phyloP scores from a whole-genome alignment of 2,329 filamentous ascomycete species.

The Pezicula neosporulosa region DNA sequence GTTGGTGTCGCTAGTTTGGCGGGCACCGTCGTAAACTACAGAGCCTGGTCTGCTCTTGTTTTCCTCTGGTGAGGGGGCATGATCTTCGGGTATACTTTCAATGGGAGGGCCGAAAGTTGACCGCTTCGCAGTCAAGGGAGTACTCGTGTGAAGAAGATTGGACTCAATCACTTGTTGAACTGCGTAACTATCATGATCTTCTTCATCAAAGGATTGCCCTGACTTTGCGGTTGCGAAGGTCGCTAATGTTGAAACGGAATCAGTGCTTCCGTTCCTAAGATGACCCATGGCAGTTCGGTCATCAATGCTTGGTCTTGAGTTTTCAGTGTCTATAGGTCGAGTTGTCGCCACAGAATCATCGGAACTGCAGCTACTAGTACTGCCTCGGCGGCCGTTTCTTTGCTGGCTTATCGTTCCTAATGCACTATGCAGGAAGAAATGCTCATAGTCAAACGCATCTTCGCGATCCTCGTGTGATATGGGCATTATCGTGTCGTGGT shows the following conservation, averaged over 20 bases:
- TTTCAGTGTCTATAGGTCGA: constrained; percentile 25
- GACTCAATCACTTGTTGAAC: constrained; percentile 27
- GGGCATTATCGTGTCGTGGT: constrained; percentile 57
- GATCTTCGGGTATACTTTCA: constrained; percentile 6
- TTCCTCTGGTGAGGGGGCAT: constrained; percentile 4
- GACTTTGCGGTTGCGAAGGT: constrained; percentile 64
- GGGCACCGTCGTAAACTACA: constrained; percentile 9
- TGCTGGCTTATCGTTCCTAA: constrained; percentile 71
- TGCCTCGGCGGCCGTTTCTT: constrained; percentile 41
- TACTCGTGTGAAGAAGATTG: constrained; percentile 3
- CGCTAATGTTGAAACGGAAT: constrained; percentile 57
- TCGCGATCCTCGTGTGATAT: constrained; percentile 87
- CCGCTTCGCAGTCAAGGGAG: constrained; percentile 19
- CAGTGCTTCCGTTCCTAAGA: constrained; percentile 50
- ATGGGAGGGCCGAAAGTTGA: constrained; percentile 23
- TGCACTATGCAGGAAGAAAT: constrained; percentile 91
- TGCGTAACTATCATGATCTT: constrained; percentile 35
- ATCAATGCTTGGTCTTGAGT: constrained; percentile 9
- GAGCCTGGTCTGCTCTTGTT: constrained; percentile 10
- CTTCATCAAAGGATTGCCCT: constrained; percentile 34
- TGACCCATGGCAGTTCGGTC: constrained; percentile 27
- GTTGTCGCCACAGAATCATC: constrained; percentile 61
- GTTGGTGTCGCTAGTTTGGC: constrained; percentile 5
- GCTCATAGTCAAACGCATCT: constrained; percentile 94
- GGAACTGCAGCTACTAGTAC: constrained; percentile 52